These are phyloP conservation scores for Geotrichum fermentans DNA, from an alignment of 1,139 yeast species.

Conservation along the genomic window DNA sequence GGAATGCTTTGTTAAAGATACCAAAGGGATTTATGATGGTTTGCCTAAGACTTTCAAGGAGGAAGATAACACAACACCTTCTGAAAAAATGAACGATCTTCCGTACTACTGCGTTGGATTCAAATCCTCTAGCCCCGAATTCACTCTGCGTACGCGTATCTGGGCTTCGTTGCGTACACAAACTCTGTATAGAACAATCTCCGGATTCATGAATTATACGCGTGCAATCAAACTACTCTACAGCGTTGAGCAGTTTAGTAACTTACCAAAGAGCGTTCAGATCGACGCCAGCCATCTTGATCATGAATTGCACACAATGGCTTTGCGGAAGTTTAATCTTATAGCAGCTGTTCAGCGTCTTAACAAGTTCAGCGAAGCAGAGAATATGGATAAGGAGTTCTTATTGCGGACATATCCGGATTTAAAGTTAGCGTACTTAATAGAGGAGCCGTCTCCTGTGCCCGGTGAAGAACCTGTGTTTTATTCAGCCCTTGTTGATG, in stretches of 20 bases:
- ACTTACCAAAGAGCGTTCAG: slow-evolving; percentile 41
- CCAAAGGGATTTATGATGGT: slow-evolving; percentile 24
- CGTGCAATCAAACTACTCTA: slow-evolving; percentile 63
- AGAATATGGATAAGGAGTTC: slow-evolving; percentile 51
- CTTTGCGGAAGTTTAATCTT: slow-evolving; percentile 58
- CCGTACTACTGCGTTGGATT: slow-evolving; percentile 73
- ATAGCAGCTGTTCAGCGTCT: slow-evolving; percentile 70
- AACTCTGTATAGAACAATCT: slow-evolving; percentile 69
- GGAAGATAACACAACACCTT: slow-evolving; percentile 19
- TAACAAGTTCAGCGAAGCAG: slow-evolving; percentile 48
- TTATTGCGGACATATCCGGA: slow-evolving; percentile 60
- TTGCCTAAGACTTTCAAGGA: slow-evolving; percentile 20
- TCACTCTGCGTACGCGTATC: slow-evolving; percentile 61
- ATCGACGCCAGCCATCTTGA: slow-evolving; percentile 35
- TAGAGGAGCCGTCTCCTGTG: slow-evolving; percentile 42
- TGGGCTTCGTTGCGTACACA: slow-evolving; percentile 82
- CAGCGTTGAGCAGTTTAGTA: slow-evolving; percentile 46
- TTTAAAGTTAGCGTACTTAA: slow-evolving; percentile 55
- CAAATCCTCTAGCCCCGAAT: slow-evolving; percentile 56
- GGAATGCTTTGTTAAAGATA: slow-evolving; percentile 65
- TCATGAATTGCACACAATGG: slow-evolving; percentile 48
- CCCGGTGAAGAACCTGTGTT: slow-evolving; percentile 38
- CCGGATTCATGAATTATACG: slow-evolving; percentile 70
- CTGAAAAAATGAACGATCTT: slow-evolving; percentile 41
- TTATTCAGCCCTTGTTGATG: slow-evolving; percentile 63